These are phyloP conservation scores for Daldinia loculata DNA, from an alignment of 495 filamentous ascomycete species.

Conservation along the genomic window DNA sequence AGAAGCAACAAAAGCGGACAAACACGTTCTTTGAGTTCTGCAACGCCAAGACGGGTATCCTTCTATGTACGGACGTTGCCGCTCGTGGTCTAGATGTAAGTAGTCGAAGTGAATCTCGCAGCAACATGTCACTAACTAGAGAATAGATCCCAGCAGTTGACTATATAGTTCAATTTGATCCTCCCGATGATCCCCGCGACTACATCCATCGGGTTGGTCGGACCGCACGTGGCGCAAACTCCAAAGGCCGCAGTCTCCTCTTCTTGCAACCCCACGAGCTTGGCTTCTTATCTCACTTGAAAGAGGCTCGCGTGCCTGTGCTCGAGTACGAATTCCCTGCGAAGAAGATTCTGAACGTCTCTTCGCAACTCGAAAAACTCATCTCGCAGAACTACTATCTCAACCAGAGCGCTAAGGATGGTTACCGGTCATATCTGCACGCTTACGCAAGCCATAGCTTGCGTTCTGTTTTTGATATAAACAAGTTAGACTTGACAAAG, in stretches of 20 bases:
- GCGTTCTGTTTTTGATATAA: conserved; percentile 88
- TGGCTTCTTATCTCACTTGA: conserved; percentile 90
- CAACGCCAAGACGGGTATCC: conserved; percentile 87
- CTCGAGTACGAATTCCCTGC: conserved; percentile 95
- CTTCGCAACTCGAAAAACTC: conserved; percentile 92
- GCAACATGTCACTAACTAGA: conserved; percentile 14
- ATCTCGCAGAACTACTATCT: conserved; percentile 96
- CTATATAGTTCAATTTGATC: conserved; percentile 96
- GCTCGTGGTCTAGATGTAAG: conserved; percentile 88
- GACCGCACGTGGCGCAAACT: conserved; percentile 85
- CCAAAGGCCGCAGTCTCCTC: conserved; percentile 84
- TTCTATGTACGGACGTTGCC: conserved; percentile 97
- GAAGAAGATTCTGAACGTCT: conserved; percentile 93
- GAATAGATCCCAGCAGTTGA: conserved; percentile 84
- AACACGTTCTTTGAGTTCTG: conserved; percentile 99
- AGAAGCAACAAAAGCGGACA: conserved; percentile 97
- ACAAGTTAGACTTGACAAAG: conserved; percentile 92
- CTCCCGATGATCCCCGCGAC: conserved; percentile 87
- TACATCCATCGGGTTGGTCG: conserved; percentile 98
- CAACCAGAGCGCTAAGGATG: conserved; percentile 79
- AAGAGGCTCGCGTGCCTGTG: conserved; percentile 90
- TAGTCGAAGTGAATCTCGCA: conserved; percentile 15
- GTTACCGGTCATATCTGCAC: conserved; percentile 84
- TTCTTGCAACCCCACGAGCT: conserved; percentile 94
- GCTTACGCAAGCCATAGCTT: conserved; percentile 93